These are phyloP conservation scores for Annulohypoxylon nitens DNA, from an alignment of 495 filamentous ascomycete genomes.

Conservation along the genomic window DNA sequence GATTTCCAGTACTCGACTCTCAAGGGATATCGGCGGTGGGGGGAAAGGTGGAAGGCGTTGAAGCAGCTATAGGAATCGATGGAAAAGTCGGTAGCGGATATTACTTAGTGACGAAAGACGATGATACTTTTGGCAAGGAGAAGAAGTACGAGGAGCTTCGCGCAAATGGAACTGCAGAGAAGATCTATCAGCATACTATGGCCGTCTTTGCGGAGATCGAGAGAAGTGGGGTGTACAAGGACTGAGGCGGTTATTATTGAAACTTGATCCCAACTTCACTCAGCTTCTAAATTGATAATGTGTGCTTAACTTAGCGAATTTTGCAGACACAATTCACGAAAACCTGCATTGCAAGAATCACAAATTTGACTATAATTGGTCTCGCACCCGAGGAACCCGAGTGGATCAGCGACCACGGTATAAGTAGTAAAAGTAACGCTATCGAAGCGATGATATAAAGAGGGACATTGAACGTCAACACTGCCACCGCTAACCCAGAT, in stretches of 20 bases:
- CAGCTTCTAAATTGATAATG: neutral
- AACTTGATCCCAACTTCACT: neutral
- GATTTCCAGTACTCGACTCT: constrained; percentile 12
- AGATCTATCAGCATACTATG: constrained; percentile 29
- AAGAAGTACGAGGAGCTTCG: constrained; percentile 27
- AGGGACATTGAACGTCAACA: neutral
- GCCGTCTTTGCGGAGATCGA: constrained; percentile 25
- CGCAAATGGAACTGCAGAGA: constrained; percentile 19
- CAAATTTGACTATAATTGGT: too few species aligned
- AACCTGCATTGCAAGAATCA: neutral
- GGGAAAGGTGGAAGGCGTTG: constrained; percentile 4
- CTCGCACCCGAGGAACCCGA: neutral
- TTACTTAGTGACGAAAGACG: constrained; percentile 23
- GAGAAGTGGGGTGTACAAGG: constrained; percentile 12
- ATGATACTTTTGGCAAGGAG: constrained; percentile 13
- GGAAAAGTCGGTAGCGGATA: constrained; percentile 19
- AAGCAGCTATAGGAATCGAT: constrained; percentile 17
- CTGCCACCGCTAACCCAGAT: neutral
- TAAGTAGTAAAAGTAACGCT: neutral
- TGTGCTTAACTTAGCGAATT: neutral
- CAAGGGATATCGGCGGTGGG: neutral
- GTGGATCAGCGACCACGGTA: neutral
- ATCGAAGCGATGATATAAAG: neutral
- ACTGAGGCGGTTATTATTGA: neutral
- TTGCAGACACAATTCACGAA: neutral